Evolutionary conservation across 73 alveolate genomes (phyloP), one percentile per base, ranked within the genome.

Genomic region (Durusdinium trenchii): DNA sequence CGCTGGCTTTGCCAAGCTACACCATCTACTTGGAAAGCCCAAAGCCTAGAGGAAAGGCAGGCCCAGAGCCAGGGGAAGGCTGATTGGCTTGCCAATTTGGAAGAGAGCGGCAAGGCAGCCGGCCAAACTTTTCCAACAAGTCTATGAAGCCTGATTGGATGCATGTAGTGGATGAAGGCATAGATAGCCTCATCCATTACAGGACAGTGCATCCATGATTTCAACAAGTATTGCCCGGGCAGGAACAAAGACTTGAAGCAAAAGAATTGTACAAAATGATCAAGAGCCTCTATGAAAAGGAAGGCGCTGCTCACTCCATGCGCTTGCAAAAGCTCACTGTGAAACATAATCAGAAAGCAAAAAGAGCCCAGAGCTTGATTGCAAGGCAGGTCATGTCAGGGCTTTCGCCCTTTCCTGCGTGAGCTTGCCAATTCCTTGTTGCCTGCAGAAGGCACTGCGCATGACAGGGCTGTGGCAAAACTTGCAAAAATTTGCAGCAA

Each of bases 101-200:
- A 26, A 46, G 54, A 16, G 26, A 46, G 73, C 7, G 43, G 30
- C 28, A 90, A 48, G n/a, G 1, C 10, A 2, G n/a, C 46, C 48
- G 42, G n/a, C n/a, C 97, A 40, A 75, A 87, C 16, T 42, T 48
- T 14, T 5, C 71, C 64, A 48, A 67, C 43, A n/a, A n/a, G n/a
- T 30, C 62, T 2, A 9, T 90, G 12, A 2, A 6, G 43, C 97
- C 97, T 16, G 97, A 90, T 38, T 90, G 97, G 97, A 46, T 90
- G 73, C 97, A 90, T 90, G 97, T 69, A 14, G 86, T 35, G 28
- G 97, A 64, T 38, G 87, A 67, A 18, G 97, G 97, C n/a, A 30
- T 48, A n/a, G n/a, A n/a, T n/a, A 10, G 97, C 40, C 6, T 86
- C 97, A 20, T 12, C 46, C 20, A 54, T 45, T 14, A 71, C 87